Conservation (phyloP, 441 rosid genomes). For the Euphorbia neoarborescens region DNA sequence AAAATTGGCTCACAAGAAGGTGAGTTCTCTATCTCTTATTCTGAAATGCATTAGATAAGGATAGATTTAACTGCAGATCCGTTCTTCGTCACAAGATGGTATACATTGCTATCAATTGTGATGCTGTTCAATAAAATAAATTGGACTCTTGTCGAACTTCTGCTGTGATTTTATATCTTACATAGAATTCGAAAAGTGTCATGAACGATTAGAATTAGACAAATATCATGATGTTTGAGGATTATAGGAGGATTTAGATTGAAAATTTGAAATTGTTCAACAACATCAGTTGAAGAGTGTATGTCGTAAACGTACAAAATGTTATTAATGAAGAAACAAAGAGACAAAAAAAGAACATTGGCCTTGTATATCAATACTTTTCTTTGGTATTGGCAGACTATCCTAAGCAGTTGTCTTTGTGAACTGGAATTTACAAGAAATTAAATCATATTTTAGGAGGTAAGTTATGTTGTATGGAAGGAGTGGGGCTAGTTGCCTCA, state of each 20-base stretch:
- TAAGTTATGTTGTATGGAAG: background rate
- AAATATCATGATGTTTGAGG: background rate
- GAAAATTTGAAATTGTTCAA: background rate
- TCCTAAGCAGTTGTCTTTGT: background rate
- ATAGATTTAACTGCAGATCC: background rate
- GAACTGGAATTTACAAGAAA: background rate
- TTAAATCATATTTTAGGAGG: background rate
- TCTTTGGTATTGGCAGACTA: background rate
- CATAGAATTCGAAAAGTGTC: background rate
- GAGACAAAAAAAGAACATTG: slow-evolving; percentile 2
- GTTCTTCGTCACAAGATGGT: background rate
- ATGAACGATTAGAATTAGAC: background rate
- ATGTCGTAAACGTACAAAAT: background rate
- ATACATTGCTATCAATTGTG: background rate
- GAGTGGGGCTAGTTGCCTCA: background rate
- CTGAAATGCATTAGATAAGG: background rate
- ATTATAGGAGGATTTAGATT: background rate
- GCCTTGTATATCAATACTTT: background rate
- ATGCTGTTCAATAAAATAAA: background rate
- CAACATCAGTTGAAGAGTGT: background rate
- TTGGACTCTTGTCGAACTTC: background rate
- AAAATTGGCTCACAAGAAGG: slow-evolving; percentile 79
- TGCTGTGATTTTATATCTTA: background rate
- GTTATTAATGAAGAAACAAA: background rate
- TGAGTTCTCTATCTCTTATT: slow-evolving; percentile 10